Evolutionary conservation across 2,329 filamentous ascomycete genomes (phyloP).

Genomic region (Colletotrichum orchidophilum): DNA sequence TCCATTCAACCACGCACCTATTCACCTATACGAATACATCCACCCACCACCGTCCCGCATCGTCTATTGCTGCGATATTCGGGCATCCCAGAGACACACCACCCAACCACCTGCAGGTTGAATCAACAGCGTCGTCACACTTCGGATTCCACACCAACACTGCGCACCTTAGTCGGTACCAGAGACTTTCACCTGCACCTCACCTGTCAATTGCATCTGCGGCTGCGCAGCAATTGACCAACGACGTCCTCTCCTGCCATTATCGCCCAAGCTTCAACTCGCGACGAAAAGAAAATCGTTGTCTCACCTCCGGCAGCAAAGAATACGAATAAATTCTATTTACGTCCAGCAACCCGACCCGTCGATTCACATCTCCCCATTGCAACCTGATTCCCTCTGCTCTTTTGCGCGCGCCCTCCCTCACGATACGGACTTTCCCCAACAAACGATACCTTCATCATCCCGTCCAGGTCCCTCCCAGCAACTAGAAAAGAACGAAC

Average conservation of each 20-base stretch:
- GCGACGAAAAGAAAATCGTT: not conserved
- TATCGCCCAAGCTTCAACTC: not conserved
- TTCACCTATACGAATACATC: not conserved
- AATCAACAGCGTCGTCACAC: not conserved
- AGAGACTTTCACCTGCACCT: not conserved
- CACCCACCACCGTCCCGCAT: not conserved
- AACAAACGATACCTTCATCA: not conserved
- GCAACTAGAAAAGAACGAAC: not conserved
- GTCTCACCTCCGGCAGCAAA: not conserved
- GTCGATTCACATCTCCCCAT: not conserved
- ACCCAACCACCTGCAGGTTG: not conserved
- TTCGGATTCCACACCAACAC: not conserved
- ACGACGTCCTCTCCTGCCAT: not conserved
- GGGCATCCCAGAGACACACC: not conserved
- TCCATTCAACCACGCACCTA: not conserved
- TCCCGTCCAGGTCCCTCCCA: not conserved
- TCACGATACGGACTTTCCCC: not conserved
- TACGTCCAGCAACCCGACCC: not conserved
- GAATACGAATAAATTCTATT: not conserved
- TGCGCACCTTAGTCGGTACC: not conserved
- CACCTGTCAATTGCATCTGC: not conserved
- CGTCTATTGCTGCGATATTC: not conserved
- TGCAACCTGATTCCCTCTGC: not conserved
- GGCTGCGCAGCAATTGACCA: not conserved
- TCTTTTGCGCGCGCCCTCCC: not conserved